phyloP scores from a whole-genome alignment of 768 basidiomycete genomes.

The Butyriboletus loyo region DNA sequence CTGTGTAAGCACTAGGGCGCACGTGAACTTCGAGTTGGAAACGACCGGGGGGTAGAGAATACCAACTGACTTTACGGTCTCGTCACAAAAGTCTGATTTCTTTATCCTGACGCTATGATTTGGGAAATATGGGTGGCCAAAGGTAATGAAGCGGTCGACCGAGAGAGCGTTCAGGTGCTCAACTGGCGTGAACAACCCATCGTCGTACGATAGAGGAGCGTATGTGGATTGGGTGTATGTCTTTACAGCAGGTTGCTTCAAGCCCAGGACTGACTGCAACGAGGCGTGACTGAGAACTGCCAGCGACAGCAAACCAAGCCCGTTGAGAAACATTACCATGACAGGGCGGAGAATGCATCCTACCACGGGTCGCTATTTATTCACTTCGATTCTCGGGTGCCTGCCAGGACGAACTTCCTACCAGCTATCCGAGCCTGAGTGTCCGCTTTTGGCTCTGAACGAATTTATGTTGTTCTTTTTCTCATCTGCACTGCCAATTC shows the following conservation, averaged over 20 bases:
- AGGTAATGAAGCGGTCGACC: slow-evolving; percentile 33
- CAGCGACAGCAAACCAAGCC: slow-evolving; percentile 18
- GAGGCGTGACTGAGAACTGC: slow-evolving; percentile 13
- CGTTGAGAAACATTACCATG: slow-evolving; percentile 7
- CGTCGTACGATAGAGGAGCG: slow-evolving; percentile 19
- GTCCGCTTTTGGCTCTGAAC: neutral
- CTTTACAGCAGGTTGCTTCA: slow-evolving; percentile 1
- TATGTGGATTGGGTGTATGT: slow-evolving; percentile 3
- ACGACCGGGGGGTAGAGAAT: neutral
- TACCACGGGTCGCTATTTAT: neutral
- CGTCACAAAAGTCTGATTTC: slow-evolving; percentile 38
- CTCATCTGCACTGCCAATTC: no score
- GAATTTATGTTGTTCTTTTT: no score
- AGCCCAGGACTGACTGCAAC: slow-evolving; percentile 19
- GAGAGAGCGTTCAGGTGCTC: slow-evolving; percentile 31
- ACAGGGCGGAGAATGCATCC: neutral
- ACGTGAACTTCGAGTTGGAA: neutral
- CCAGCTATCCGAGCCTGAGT: neutral
- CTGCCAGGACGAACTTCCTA: neutral
- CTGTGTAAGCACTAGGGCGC: slow-evolving; percentile 50
- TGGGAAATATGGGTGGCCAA: slow-evolving; percentile 46
- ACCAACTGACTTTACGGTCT: slow-evolving; percentile 35
- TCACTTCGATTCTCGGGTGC: neutral
- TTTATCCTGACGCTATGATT: slow-evolving; percentile 41
- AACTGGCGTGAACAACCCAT: slow-evolving; percentile 34